Evolutionary conservation across 2,329 filamentous ascomycete species (phyloP).

Genomic region (Fusarium sp.): DNA sequence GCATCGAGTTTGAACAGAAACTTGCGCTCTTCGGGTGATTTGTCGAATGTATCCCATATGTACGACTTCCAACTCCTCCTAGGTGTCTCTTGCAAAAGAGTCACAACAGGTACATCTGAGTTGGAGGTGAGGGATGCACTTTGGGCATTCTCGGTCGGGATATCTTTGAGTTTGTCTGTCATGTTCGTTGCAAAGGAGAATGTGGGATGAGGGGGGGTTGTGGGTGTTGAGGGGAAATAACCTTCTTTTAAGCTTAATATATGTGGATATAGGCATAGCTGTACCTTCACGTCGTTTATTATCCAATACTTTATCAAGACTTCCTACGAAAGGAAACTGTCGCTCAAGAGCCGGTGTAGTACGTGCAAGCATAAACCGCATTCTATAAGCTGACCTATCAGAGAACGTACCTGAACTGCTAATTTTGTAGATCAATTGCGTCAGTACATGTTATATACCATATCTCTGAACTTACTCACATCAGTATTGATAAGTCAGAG

Average conservation of each 20-base stretch:
- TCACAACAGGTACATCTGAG: neutral
- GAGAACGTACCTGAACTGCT: neutral
- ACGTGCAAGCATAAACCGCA: neutral
- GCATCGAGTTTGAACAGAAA: slow-evolving; percentile 59
- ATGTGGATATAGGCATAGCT: accelerated
- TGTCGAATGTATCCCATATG: slow-evolving; percentile 61
- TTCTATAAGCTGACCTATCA: neutral
- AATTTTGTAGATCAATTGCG: slow-evolving; percentile 22
- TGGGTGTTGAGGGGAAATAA: neutral
- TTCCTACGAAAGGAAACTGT: neutral
- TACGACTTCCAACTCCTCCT: slow-evolving; percentile 55
- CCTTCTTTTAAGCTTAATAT: slow-evolving; percentile 22
- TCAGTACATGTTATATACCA: neutral
- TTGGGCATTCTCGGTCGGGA: neutral
- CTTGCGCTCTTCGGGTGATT: slow-evolving; percentile 53
- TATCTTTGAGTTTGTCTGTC: neutral
- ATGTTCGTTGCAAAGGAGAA: neutral
- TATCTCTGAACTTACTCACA: neutral
- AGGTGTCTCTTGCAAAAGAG: slow-evolving; percentile 16
- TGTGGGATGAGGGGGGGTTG: no score
- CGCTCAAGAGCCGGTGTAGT: neutral
- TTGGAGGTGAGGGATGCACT: neutral
- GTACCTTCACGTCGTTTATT: no score
- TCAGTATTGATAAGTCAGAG: neutral
- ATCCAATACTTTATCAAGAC: accelerated